Percentiles rank a stretch among this genome's conserved stretches.
Evolutionary conservation across 2,329 filamentous ascomycete species (phyloP).

Genomic region (Knufia fluminis): DNA sequence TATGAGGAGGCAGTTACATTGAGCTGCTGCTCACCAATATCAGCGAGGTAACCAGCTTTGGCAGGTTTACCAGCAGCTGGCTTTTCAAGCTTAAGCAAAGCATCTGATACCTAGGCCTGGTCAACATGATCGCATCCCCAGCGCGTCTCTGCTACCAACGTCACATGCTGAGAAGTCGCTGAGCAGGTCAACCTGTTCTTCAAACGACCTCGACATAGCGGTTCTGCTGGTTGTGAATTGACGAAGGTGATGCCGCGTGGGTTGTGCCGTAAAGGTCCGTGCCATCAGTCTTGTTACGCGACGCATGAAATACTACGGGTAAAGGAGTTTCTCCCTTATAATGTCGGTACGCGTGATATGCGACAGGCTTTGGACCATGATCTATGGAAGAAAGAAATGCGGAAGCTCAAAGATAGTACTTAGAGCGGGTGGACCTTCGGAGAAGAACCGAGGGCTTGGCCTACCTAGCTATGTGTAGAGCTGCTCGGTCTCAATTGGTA

Average conservation of each 20-base stretch:
- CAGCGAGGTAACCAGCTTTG: constrained; percentile 57
- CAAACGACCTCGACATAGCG: constrained; percentile 23
- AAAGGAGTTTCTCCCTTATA: too few species aligned
- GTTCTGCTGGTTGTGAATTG: background rate
- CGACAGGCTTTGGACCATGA: too few species aligned
- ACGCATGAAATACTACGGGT: background rate
- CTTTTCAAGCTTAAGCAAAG: constrained; percentile 57
- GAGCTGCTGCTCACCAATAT: constrained; percentile 41
- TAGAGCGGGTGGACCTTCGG: too few species aligned
- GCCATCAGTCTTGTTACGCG: background rate
- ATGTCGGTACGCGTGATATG: too few species aligned
- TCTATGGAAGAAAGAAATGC: too few species aligned
- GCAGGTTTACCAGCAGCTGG: constrained; percentile 37
- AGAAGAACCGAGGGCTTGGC: too few species aligned
- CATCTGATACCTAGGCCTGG: constrained; percentile 54
- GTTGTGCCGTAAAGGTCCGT: background rate
- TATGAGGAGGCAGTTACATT: background rate
- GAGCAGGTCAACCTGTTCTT: constrained; percentile 28
- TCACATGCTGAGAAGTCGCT: constrained; percentile 35
- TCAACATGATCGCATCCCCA: background rate
- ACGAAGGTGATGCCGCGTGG: background rate
- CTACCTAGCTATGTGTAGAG: too few species aligned
- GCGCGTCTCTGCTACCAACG: constrained; percentile 24
- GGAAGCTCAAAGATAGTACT: too few species aligned
- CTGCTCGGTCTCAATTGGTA: too few species aligned